Base-by-base conservation (phyloP, 2,329 filamentous ascomycete species). In the Exophiala mesophila region DNA sequence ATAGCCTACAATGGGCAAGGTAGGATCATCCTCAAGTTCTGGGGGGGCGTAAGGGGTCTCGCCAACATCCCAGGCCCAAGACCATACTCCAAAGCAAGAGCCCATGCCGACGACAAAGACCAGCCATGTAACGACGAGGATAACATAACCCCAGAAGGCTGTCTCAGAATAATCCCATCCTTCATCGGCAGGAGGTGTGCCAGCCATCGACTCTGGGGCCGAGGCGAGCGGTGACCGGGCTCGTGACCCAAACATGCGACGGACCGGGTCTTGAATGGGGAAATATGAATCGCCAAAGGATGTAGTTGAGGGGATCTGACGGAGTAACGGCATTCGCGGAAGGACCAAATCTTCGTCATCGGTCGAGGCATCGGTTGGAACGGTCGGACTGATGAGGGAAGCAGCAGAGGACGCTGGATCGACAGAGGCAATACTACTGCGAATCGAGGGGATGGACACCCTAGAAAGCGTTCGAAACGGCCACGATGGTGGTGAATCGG, bases 81-180 rank as follows among this genome's bases (percentile, higher is more conserved):
- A 52, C 92, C 92, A 98, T 16, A 97, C 80, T 16, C 85, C 90
- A 33, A 97, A 75, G 63, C 88, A 96, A 37, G 86, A 94, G 39
- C 92, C 92, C 85, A 98, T 97, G 21, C 92, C 92, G 1, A 92
- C 80, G 15, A 97, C 88, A 62, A 98, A 97, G 18, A 96, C 88
- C 32, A 94, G 69, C 92, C 94, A 98, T 0, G 94, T 98, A 34
- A 87, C 83, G 29, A 85, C 69, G 21, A 98, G 71, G 35, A 98
- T 83, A 5, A 95, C 83, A 88, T 90, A 98, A 1, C 92, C 92
- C 90, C 92, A 98, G 82, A 87, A 94, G 57, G 92, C 89, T 1
- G 92, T 98, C 68, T 96, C 89, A 30, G 83, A 80, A 60, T 97
- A 96, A 65, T 95, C 87, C 82, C 88, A 92, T 46, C 83, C 80